A percentile compares a stretch with the other conserved stretches of the same genome.
These are phyloP conservation scores for Paraconiothyrium brasiliense DNA, from an alignment of 2,329 filamentous ascomycete species.

Conservation along the genomic window DNA sequence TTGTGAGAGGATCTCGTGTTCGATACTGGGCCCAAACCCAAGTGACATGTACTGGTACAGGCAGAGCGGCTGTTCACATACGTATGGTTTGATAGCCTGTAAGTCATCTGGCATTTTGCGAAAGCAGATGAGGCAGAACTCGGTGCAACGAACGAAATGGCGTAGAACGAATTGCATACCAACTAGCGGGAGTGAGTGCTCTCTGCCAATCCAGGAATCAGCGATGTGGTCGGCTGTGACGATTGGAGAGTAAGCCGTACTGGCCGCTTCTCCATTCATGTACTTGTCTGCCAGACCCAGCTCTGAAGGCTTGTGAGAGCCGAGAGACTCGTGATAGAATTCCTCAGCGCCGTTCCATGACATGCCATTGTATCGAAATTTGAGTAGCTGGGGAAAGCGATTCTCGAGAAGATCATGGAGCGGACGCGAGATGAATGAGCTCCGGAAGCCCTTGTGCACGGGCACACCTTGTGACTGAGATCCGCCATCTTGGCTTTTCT, in stretches of 20 bases:
- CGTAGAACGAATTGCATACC: conserved; percentile 79
- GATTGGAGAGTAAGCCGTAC: conserved; percentile 53
- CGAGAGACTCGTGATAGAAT: conserved; percentile 61
- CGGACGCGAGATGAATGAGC: conserved; percentile 76
- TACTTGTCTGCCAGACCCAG: conserved; percentile 53
- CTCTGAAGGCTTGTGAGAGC: conserved; percentile 38
- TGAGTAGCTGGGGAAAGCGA: conserved; percentile 70
- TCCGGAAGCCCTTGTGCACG: conserved; percentile 54
- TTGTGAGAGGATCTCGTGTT: conserved; percentile 82
- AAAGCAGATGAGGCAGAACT: conserved; percentile 89
- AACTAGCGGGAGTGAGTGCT: conserved; percentile 64
- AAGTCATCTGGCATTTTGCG: conserved; percentile 71
- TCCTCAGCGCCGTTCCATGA: conserved; percentile 75
- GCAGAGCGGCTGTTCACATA: conserved; percentile 79
- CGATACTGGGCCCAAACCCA: conserved; percentile 85
- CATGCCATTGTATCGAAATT: conserved; percentile 64
- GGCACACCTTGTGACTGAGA: conserved; percentile 25
- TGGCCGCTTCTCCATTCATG: conserved; percentile 46
- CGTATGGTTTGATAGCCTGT: conserved; percentile 75
- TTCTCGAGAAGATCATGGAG: conserved; percentile 74
- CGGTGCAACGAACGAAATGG: conserved; percentile 80
- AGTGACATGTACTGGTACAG: conserved; percentile 87
- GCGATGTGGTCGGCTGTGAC: conserved; percentile 62
- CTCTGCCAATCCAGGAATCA: conserved; percentile 33
- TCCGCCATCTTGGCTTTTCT: conserved; percentile 21